Percentiles rank a stretch among this genome's conserved stretches.
These are phyloP conservation scores for Verticillium longisporum DNA, from an alignment of 2,329 filamentous ascomycete species.

Conservation along the genomic window DNA sequence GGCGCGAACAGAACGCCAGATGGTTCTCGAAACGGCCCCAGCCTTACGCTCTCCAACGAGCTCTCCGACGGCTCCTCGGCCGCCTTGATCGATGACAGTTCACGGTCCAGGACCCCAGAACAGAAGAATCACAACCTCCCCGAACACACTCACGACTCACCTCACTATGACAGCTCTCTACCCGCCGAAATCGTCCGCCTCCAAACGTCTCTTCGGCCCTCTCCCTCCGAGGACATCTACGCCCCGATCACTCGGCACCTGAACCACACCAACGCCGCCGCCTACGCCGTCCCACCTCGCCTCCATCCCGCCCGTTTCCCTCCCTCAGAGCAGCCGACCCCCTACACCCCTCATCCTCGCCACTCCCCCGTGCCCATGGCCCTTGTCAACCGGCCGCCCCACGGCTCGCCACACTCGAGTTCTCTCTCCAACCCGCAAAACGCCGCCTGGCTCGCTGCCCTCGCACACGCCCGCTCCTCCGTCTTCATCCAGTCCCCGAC, in stretches of 20 bases:
- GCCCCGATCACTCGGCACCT: conserved; percentile 58
- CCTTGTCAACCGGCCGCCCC: conserved; percentile 62
- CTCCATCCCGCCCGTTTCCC: background rate
- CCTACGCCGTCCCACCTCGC: background rate
- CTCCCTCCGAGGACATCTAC: conserved; percentile 42
- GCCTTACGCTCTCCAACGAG: background rate
- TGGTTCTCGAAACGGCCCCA: background rate
- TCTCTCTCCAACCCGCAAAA: conserved; percentile 65
- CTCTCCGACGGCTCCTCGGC: background rate
- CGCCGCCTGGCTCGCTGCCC: conserved; percentile 63
- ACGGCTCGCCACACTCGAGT: conserved; percentile 56
- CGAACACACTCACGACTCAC: conserved; percentile 50
- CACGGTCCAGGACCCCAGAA: background rate
- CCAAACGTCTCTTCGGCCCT: conserved; percentile 47
- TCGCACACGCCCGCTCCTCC: conserved; percentile 53
- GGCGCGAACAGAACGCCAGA: too few relatives aligned
- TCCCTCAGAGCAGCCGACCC: conserved; percentile 49
- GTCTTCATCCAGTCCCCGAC: conserved; percentile 79
- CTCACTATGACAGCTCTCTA: conserved; percentile 59
- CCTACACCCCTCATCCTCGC: conserved; percentile 50
- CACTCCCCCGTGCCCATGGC: conserved; percentile 62
- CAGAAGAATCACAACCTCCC: conserved; percentile 25
- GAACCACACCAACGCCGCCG: conserved; percentile 33
- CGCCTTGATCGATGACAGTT: background rate
- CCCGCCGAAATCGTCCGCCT: conserved; percentile 54